Base-by-base conservation (phyloP, 2,329 filamentous ascomycete genomes). In the Colletotrichum nymphaeae region DNA sequence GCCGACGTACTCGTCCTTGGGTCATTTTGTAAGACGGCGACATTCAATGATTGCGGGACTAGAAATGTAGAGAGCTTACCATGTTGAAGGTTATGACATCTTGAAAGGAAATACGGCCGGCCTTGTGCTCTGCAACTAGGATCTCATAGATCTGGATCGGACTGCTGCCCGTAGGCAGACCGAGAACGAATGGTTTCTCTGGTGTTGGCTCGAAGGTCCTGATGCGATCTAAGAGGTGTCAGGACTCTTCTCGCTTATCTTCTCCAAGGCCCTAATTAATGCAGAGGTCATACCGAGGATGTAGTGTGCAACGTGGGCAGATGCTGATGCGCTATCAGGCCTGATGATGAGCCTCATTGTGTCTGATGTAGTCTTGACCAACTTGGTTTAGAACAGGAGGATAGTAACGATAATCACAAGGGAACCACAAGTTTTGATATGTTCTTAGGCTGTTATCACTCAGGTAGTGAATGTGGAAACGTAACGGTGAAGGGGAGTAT, bases 81-180 rank as follows among this genome's bases (percentile, higher is more conserved):
- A 94, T 93, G 80, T 93, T 93, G 86, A 95, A 95, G 3, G 93
- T 95, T 76, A 95, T 86, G 77, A 95, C 92, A 91, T 95, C 88
- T 77, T 89, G 89, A 81, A 75, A 74, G 0, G 72, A 77, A 56
- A 76, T 71, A 8, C 67, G 72, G 76, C 89, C 89, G 69, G 87
- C 85, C 80, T 91, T 91, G 84, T 90, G 87, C 74, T 86, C 86
- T 73, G 86, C 83, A 32, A 95, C 93, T 2, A 95, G 87, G 74
- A 90, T 86, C 78, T 89, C 90, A 24, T 78, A 78, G 11, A 78
- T 71, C 55, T 58, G 60, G 1, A 76, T 62, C 2, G 77, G 77
- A 22, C 77, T 78, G 37, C 76, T 76, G 12, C 77, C 77, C 8
- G 77, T 78, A 11, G 77, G 77, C 1, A 78, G 75, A 2, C 77